Base-by-base conservation (phyloP, 2,329 filamentous ascomycete genomes). In the Orbilia oligospora region DNA sequence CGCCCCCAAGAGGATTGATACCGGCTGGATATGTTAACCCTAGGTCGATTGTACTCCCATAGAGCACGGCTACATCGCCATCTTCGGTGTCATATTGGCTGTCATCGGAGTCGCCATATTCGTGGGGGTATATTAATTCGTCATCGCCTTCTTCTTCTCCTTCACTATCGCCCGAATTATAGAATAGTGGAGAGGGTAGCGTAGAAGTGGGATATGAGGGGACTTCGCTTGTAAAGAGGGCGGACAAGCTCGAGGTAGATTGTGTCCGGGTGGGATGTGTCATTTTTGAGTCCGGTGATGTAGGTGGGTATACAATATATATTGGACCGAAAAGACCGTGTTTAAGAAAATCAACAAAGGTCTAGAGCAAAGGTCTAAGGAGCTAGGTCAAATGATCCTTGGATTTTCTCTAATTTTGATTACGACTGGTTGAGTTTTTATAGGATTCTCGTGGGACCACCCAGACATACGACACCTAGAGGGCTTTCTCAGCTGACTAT, bases 141-240 rank as follows among this genome's bases (percentile, higher is more conserved):
- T 46, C 44, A 2, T 9, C 8, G 1, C 20, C 44, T 49, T 69
- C 65, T 1, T 9, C 8, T 0, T 46, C 44, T 49, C 61, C 65
- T 1, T 46, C 44, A 6, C 44, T 46, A 46, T 46, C 44, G 3
- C n/a, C n/a, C 8, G 66, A 51, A 20, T 18, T 16, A 38, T 70
- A 70, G 27, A 48, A 61, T 41, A 49, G 41, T 10, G 66, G 66
- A 38, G 66, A 70, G 2, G 1, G 3, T 48, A 41, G 5, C 14
- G 14, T 16, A 2, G 51, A 30, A 12, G 24, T 27, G 8, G 24
- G 14, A 10, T 55, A 12, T 9, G 51, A 33, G 14, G 51, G 27
- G 10, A 55, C 12, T 27, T 33, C 24, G 24, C 3, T n/a, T 1
- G 24, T 18, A 2, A 55, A 24, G 27, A 36, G 51, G 27, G 16